Evolutionary conservation across 345 rosid species (phyloP).

Genomic region (Luvunga scandens): DNA sequence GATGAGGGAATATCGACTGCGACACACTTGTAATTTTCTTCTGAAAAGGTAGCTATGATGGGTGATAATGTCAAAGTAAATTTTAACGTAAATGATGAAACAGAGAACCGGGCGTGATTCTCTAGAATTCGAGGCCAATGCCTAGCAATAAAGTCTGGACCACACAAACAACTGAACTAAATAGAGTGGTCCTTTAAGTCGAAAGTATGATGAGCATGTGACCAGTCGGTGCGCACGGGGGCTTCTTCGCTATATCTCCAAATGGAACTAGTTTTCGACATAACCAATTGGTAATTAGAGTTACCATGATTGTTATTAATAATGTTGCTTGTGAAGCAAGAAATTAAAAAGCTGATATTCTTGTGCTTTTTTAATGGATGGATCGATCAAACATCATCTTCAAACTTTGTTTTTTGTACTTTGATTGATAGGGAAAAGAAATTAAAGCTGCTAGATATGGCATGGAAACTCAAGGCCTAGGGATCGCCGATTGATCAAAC

Average conservation of each 20-base stretch:
- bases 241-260: background rate
- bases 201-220: background rate
- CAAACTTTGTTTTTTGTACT: background rate
- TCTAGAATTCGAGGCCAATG: conserved; percentile 8
- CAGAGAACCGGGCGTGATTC: conserved; percentile 10
- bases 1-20: background rate
- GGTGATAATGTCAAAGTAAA: conserved; percentile 11
- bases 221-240: background rate
- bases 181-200: background rate
- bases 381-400: background rate
- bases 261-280: background rate
- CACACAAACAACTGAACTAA: background rate
- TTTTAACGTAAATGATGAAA: conserved; percentile 6
- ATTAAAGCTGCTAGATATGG: conserved; percentile 7
- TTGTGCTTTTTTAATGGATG: background rate
- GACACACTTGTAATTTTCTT: background rate
- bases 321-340: background rate
- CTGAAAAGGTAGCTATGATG: background rate
- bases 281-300: background rate
- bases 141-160: conserved; percentile 7
- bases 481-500: conserved; percentile 20
- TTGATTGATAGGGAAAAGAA: too few relatives aligned
- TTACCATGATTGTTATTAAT: background rate
- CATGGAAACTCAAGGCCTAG: conserved; percentile 23
- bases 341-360: background rate